Base-by-base conservation (phyloP, 768 basidiomycete genomes). In the Boletus fagicola region DNA sequence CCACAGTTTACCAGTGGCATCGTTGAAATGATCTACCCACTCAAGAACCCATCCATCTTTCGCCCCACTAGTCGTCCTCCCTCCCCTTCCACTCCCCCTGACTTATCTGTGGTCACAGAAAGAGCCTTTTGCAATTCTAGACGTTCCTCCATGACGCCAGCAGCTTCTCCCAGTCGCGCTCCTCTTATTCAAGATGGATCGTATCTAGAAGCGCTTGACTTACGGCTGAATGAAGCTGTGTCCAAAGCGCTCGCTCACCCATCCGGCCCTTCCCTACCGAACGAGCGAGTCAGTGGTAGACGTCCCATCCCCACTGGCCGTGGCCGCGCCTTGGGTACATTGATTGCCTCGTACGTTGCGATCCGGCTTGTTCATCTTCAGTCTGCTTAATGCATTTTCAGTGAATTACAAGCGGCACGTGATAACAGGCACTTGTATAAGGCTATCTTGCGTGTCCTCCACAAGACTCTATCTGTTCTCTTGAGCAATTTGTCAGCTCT, bases 201-300 rank as follows among this genome's bases (percentile, higher is more conserved):
- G 13, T 92, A 91, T 72, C 77, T 92, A 52, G 87, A 91, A 68
- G 82, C 84, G 56, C 81, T 92, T 45, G 80, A 85, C 62, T 76
- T 91, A 54, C 90, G 87, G 67, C 76, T 93, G 45, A 90, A 86
- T 65, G 91, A 93, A 71, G 89, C 87, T 0, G 88, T 90, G 15
- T 87, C 88, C 53, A 89, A 82, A 72, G 86, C 89, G 4, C 76
- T 92, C 49, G 77, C 81, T 22, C 86, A 86, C 62, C 87, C 89
- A 15, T 65, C 77, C 2, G 83, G 85, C 28, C 77, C 85, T 22
- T 78, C 79, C 18, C 62, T 72, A 47, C 70, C 77, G 12, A 72
- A 70, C 54, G 89, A 90, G 58, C 70, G 78, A 40, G 69, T 89
- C n/a, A 74, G 75, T 44, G 89, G 90, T 28, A 88, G 81, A 63